Evolutionary conservation across 495 filamentous ascomycete species (phyloP), one percentile per base, ranked within the genome.

Genomic region (Lasiosphaeria ovina): DNA sequence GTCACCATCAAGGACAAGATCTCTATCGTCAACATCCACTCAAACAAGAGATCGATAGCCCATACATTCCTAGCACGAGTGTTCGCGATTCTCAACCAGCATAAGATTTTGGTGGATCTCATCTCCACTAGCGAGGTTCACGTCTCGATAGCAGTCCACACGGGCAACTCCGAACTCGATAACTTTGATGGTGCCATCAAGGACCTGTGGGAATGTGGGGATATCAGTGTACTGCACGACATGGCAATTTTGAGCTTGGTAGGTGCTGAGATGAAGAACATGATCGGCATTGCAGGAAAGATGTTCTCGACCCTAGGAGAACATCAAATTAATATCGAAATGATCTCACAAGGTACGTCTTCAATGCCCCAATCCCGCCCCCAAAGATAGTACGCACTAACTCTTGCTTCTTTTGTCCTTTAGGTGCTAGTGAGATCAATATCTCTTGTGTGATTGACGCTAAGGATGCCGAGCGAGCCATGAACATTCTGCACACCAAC

Each of bases 371-470:
- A 24, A 40, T 10, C 24, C 55, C 51, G 45, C 47, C 35, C 44
- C 49, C 44, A 35, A 33, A 12, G 1, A 53, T 7, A 31, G 0
- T 16, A 9, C 9, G 14, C 38, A 44, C 53, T 58, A 61, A 61
- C 31, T 12, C 40, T 31, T 56, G 42, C 10, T 47, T 51, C 11
- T 51, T 49, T 17, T 7, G 50, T 12, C 24, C 12, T 33, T 38
- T 24, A 96, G 94, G 93, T 59, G 92, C 92, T 48, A 97, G 92
- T 68, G 94, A 98, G 79, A 98, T 98, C 76, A 97, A 97, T 73
- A 98, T 98, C 56, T 94, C 90, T 12, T 98, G 94, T 72, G 94
- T 98, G 7, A 95, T 98, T 66, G 90, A 94, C 66, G 90, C 90
- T 66, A 81, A 88, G 66, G 90, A 96, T 62, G 92, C 93, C 44